Percentiles rank a stretch among this genome's conserved stretches.
Evolutionary conservation across 2,329 filamentous ascomycete species (phyloP).

Genomic region (Pestalotiopsis fici): DNA sequence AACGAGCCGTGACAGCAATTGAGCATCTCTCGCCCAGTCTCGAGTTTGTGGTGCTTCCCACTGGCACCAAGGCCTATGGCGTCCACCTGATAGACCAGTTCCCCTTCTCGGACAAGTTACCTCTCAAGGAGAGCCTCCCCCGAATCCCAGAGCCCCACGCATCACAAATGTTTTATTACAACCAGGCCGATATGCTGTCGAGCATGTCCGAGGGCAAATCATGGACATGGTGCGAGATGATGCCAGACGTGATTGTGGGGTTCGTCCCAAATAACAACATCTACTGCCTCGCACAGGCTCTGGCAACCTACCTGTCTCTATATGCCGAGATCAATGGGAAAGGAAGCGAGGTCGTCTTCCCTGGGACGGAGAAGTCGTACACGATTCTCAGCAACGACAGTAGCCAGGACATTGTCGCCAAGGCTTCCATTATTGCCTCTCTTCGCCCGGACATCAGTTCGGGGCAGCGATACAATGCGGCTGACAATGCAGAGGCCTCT

Average conservation of each 20-base stretch:
- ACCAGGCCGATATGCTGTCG: constrained; percentile 40
- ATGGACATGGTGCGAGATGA: constrained; percentile 40
- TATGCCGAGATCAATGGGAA: constrained; percentile 35
- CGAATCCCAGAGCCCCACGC: constrained; percentile 42
- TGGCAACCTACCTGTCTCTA: constrained; percentile 37
- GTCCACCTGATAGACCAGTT: constrained; percentile 30
- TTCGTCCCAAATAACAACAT: constrained; percentile 44
- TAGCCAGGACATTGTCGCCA: constrained; percentile 37
- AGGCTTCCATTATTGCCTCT: constrained; percentile 40
- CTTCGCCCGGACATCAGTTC: constrained; percentile 37
- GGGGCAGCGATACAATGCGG: constrained; percentile 39
- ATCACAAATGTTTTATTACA: constrained; percentile 47
- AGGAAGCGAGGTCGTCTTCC: constrained; percentile 34
- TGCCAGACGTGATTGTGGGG: constrained; percentile 38
- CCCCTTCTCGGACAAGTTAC: constrained; percentile 20
- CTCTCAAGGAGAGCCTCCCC: constrained; percentile 37
- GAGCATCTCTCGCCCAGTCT: constrained; percentile 37
- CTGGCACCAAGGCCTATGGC: constrained; percentile 41
- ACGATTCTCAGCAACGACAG: constrained; percentile 33
- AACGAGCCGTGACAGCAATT: constrained; percentile 36
- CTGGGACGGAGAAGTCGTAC: constrained; percentile 34
- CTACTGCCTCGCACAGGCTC: constrained; percentile 40
- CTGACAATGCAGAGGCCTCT: constrained; percentile 34
- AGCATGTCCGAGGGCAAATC: constrained; percentile 24
- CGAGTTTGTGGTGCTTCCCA: constrained; percentile 40